A percentile compares a stretch with the other conserved stretches of the same genome.
Evolutionary conservation across 2,329 filamentous ascomycete genomes (phyloP).

Genomic region (Pleurostoma richardsiae): DNA sequence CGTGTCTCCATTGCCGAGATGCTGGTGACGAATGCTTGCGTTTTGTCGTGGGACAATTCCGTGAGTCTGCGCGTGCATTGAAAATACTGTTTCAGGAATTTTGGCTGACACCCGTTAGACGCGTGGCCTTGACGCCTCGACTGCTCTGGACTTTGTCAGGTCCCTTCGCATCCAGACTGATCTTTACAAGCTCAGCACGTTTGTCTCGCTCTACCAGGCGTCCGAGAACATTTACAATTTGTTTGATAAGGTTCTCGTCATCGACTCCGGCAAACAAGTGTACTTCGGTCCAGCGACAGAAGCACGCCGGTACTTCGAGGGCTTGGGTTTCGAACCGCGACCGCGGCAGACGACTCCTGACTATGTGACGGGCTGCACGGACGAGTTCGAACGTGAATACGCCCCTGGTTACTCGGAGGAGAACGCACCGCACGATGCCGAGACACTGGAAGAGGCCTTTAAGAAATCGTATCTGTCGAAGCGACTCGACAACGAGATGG

Average conservation of each 20-base stretch:
- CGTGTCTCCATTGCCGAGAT: constrained; percentile 80
- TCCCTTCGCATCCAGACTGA: constrained; percentile 75
- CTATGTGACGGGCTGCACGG: constrained; percentile 77
- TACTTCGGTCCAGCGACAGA: constrained; percentile 67
- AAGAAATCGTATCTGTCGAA: constrained; percentile 55
- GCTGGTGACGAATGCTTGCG: constrained; percentile 68
- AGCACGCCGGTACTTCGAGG: constrained; percentile 70
- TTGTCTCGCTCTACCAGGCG: constrained; percentile 82
- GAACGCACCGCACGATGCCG: constrained; percentile 65
- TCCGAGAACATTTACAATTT: constrained; percentile 75
- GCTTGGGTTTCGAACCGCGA: constrained; percentile 68
- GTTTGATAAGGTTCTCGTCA: constrained; percentile 81
- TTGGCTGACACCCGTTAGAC: constrained; percentile 20
- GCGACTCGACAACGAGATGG: constrained; percentile 60
- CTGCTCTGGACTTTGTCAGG: constrained; percentile 49
- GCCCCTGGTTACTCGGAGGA: constrained; percentile 58
- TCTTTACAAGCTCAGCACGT: constrained; percentile 77
- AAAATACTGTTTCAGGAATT: no score
- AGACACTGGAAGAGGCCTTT: constrained; percentile 66
- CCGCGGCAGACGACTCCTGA: constrained; percentile 77
- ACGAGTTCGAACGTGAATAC: constrained; percentile 78
- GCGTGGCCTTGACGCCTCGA: constrained; percentile 51
- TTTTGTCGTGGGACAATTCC: constrained; percentile 69
- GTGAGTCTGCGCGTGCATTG: no score
- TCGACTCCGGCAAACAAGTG: constrained; percentile 70